phyloP scores from a whole-genome alignment of 1,284 basidiomycete genomes.

The Ceratobasidium sp. region DNA sequence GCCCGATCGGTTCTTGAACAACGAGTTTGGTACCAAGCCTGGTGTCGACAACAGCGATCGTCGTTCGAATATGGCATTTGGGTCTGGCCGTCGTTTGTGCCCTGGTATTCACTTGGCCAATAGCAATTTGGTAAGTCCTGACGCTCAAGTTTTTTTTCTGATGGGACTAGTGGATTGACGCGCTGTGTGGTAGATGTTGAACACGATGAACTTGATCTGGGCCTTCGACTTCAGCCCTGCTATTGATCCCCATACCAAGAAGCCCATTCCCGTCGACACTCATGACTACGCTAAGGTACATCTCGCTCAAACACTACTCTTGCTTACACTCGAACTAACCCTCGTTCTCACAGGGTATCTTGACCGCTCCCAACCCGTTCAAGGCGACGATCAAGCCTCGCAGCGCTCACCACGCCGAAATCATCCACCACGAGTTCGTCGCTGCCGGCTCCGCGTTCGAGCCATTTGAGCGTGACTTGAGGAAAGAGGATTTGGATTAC shows the following conservation, averaged over 20 bases:
- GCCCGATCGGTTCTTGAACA: conserved; percentile 48
- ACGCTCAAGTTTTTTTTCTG: not conserved
- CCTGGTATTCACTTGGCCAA: conserved; percentile 50
- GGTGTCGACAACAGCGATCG: conserved; percentile 44
- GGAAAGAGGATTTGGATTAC: conserved; percentile 36
- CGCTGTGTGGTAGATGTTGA: conserved; percentile 46
- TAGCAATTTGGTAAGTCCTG: conserved; percentile 47
- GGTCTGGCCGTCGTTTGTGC: conserved; percentile 46
- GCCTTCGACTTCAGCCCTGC: conserved; percentile 50
- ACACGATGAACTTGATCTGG: conserved; percentile 52
- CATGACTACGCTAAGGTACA: conserved; percentile 45
- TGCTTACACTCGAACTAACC: not conserved
- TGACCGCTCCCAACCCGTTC: conserved; percentile 49
- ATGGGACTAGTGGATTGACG: not conserved
- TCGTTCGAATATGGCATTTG: conserved; percentile 43
- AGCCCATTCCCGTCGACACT: conserved; percentile 46
- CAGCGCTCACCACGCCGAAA: conserved; percentile 45
- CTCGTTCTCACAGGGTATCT: conserved; percentile 38
- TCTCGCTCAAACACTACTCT: not conserved
- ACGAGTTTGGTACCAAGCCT: conserved; percentile 48
- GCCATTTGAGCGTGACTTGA: conserved; percentile 46
- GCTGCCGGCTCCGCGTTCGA: conserved; percentile 45
- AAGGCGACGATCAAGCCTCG: conserved; percentile 45
- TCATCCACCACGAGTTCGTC: conserved; percentile 47
- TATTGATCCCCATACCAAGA: conserved; percentile 45